These are phyloP conservation scores for Cyathus striatus DNA, from an alignment of 768 basidiomycete genomes.

Conservation along the genomic window DNA sequence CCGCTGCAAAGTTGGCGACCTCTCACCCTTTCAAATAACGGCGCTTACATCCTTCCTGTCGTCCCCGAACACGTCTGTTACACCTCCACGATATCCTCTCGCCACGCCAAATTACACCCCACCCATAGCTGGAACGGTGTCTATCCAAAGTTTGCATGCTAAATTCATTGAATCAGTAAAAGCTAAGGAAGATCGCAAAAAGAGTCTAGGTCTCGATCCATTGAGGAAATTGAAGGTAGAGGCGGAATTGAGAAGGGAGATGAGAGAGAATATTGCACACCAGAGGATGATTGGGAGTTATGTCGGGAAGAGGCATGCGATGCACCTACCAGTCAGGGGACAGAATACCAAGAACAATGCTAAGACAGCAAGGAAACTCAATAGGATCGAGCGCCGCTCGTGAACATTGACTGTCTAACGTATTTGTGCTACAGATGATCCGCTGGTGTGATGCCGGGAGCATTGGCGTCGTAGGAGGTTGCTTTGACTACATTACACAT, in stretches of 20 bases:
- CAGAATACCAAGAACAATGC: constrained; percentile 92
- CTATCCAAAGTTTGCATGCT: constrained; percentile 32
- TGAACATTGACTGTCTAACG: constrained; percentile 4
- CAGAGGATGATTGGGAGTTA: constrained; percentile 93
- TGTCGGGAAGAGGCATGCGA: constrained; percentile 88
- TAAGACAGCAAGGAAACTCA: constrained; percentile 85
- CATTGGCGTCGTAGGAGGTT: too few relatives aligned
- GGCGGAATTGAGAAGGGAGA: constrained; percentile 74
- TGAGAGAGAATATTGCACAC: constrained; percentile 90
- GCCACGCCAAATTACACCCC: constrained; percentile 50
- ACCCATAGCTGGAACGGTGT: constrained; percentile 36
- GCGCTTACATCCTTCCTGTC: constrained; percentile 92
- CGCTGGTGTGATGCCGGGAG: too few relatives aligned
- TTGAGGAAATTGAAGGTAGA: constrained; percentile 80
- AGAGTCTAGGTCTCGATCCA: constrained; percentile 40
- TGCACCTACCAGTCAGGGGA: constrained; percentile 90
- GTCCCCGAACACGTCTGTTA: constrained; percentile 72
- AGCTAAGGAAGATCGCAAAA: constrained; percentile 25
- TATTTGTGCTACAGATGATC: too few relatives aligned
- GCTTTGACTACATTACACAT: too few relatives aligned
- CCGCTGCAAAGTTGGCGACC: constrained; percentile 70
- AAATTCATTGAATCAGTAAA: constrained; percentile 27
- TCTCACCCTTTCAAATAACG: constrained; percentile 85
- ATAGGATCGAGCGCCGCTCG: constrained; percentile 65
- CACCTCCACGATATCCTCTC: constrained; percentile 62